Evolutionary conservation across 2,329 filamentous ascomycete genomes (phyloP), one percentile per base, ranked within the genome.

Genomic region (Microcyclospora tardicrescens): DNA sequence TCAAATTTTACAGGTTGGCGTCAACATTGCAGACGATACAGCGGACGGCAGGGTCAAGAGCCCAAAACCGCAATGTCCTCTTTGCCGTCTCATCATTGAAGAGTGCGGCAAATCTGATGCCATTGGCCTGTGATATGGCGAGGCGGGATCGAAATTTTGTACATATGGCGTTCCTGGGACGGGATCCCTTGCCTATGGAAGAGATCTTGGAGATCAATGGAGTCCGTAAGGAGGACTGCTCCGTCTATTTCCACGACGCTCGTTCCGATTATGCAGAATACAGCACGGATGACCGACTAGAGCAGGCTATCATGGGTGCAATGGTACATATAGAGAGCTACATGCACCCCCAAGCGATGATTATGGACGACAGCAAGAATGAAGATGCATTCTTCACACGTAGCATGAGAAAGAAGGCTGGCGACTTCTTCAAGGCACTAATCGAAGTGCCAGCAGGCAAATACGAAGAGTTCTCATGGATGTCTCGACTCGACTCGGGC

Each of bases 121-220:
- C 86, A 0, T 67, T 94, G 55, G 84, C 87, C 5, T 96, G 91
- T 59, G 75, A 84, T 51, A 95, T 95, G 87, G 79, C 78, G 6
- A 59, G 60, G 15, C 71, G 77, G 59, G 69, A 73, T 40, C 68
- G 72, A 42, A 93, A 77, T 53, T 71, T 77, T 45, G 85, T 95
- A 8, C 89, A 96, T 57, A 80, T 93, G 55, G 80, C 75, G 0
- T 62, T 96, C 3, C 72, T 93, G 63, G 81, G 86, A 36, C 72
- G 80, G 42, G 80, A 78, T 43, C 72, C 79, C 10, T 72, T 94
- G 36, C 64, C 73, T 0, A 60, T 93, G 36, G 69, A 77, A 11
- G 74, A 82, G 28, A 66, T 96, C 27, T 69, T 79, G 49, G 67
- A 75, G 37, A 68, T 94, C 42, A 95, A 95, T 58, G 84, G 85